A percentile compares a stretch with the other conserved stretches of the same genome.
These are phyloP conservation scores for Blastomyces silverae DNA, from an alignment of 2,329 filamentous ascomycete species.

Conservation along the genomic window DNA sequence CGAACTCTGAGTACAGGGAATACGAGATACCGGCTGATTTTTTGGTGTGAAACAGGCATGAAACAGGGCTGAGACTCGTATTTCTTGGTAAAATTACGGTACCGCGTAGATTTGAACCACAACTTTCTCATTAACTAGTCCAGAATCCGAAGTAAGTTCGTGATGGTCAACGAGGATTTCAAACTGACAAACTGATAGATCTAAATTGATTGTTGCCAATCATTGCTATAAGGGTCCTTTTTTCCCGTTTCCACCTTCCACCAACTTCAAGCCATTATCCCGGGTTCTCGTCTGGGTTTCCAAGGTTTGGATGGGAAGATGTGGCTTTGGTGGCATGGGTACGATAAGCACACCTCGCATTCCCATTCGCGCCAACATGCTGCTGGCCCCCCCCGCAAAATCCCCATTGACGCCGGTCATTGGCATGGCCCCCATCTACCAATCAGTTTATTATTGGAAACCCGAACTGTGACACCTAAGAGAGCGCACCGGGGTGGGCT, in stretches of 20 bases:
- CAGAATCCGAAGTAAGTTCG: too few species aligned
- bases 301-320: background rate
- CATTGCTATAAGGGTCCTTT: background rate
- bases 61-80: constrained; percentile 5
- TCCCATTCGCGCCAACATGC: background rate
- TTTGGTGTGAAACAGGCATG: background rate
- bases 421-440: constrained; percentile 4
- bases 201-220: background rate
- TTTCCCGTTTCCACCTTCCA: background rate
- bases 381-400: background rate
- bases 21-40: background rate
- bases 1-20: background rate
- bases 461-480: constrained; percentile 6
- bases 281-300: background rate
- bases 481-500: background rate
- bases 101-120: background rate
- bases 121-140: too few species aligned
- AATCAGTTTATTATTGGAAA: constrained; percentile 16
- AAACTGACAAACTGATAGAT: background rate
- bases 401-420: background rate
- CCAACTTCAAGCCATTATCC: too few species aligned
- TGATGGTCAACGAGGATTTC: background rate
- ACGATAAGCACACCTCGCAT: background rate
- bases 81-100: constrained; percentile 5
- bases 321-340: background rate